Percentiles rank a stretch among this genome's conserved stretches.
Conservation (phyloP, 2,329 filamentous ascomycete genomes). For the Paecilomyces dactylethromorphus region DNA sequence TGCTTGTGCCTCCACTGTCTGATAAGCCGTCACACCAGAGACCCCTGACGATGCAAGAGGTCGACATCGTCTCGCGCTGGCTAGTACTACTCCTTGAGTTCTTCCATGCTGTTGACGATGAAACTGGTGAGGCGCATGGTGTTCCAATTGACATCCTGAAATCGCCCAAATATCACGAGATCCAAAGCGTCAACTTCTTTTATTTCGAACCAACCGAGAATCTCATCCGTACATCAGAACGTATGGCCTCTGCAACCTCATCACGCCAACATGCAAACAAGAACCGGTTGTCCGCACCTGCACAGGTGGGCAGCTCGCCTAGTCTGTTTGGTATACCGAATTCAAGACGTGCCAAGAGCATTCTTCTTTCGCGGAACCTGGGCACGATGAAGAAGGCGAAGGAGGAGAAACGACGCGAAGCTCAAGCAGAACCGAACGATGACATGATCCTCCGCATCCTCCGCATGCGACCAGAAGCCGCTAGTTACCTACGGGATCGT, state of each 20-base stretch:
- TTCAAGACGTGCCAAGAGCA: conserved; percentile 55
- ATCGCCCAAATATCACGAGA: conserved; percentile 96
- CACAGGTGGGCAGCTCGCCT: conserved; percentile 42
- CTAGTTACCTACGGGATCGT: conserved; percentile 78
- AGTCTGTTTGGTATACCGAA: conserved; percentile 44
- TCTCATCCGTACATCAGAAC: conserved; percentile 88
- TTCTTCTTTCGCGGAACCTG: conserved; percentile 90
- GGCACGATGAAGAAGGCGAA: conserved; percentile 96
- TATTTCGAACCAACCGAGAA: conserved; percentile 91
- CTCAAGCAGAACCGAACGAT: conserved; percentile 92
- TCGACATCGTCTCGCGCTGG: conserved; percentile 95
- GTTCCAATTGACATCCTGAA: conserved; percentile 88
- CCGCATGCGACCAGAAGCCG: conserved; percentile 88
- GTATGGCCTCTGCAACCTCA: conserved; percentile 84
- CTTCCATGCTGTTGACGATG: conserved; percentile 88
- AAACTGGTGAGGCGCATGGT: conserved; percentile 73
- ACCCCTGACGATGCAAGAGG: conserved; percentile 75
- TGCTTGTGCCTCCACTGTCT: conserved; percentile 87
- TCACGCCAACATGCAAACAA: conserved; percentile 63
- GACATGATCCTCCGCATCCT: conserved; percentile 96
- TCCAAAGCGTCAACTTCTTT: conserved; percentile 95
- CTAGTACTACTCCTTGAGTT: conserved; percentile 84
- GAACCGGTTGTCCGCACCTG: conserved; percentile 65
- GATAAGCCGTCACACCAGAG: conserved; percentile 88
- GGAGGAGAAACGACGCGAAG: conserved; percentile 90